Base-by-base conservation (phyloP, 2,329 filamentous ascomycete genomes). In the Aspergillus hortae region DNA sequence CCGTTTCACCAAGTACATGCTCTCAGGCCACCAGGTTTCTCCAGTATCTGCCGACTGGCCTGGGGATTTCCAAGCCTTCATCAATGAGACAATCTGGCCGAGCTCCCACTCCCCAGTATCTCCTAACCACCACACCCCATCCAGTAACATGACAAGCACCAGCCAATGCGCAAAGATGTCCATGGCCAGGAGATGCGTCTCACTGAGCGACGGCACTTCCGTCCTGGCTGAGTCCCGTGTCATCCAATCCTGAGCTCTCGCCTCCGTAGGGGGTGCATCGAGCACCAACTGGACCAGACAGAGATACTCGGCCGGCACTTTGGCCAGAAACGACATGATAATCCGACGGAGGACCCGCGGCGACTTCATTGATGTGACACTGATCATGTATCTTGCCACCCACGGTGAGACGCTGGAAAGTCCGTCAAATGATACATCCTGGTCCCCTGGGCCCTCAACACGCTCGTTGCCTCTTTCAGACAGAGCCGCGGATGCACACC, bases 271-370 rank as follows among this genome's bases (percentile, higher is more conserved):
- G 14, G 56, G 38, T 2, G 49, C 46, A 17, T 60, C 58, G 0
- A 74, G 54, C 4, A 65, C 65, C 3, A 62, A 62, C 41, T 73
- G 69, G 2, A 77, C 61, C 1, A 75, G 52, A 1, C 48, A 60
- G 0, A 77, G 55, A 30, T 61, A 77, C 0, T 63, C 55, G 1
- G 55, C 51, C 0, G 72, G 70, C 0, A 66, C 68, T 19, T 68
- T 67, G 55, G 76, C 74, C 3, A 77, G 35, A n/a, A 75, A 75
- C 2, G 72, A 66, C 59, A 71, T 73, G 40, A 76, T 66, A 0
- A 61, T 68, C 2, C 74, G 61, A 6, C 73, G 64, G 1, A 71
- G 61, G 0, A 70, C 61, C 3, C 59, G 64, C 1, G 68, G 69
- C 5, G 65, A 58, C 10, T 58, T 51, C 50, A 65, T 66, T 35